Percentiles rank a stretch among this genome's conserved stretches.
Conservation (phyloP, 441 rosid species). For the Codiaeum variegatum region DNA sequence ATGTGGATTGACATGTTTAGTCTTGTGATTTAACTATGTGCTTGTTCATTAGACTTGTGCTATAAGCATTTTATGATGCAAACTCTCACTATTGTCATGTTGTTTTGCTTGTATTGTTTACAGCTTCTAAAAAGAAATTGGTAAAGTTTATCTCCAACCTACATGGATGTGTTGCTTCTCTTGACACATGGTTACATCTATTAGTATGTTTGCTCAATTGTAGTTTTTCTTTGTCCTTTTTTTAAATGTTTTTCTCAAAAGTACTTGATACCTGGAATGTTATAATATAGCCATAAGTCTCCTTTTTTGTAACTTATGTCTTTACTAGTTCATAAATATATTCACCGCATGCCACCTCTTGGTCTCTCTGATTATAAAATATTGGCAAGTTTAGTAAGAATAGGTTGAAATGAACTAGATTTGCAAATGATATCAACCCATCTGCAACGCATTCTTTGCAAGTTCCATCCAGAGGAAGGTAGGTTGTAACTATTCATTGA, state of each 20-base stretch:
- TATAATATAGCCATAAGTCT: not conserved
- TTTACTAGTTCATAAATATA: no score
- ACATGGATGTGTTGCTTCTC: constrained; percentile 74
- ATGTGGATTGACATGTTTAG: no score
- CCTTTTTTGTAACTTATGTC: no score
- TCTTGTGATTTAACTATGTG: no score
- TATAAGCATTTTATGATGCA: no score
- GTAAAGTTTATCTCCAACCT: constrained; percentile 64
- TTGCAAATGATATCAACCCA: not conserved
- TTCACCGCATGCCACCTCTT: no score
- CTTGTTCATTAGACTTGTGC: no score
- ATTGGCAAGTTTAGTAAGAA: no score
- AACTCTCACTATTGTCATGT: not conserved
- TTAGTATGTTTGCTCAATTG: constrained; percentile 48
- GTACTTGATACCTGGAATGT: not conserved
- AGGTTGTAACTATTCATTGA: no score
- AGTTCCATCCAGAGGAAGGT: not conserved
- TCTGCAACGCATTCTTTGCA: not conserved
- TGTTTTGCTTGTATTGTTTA: constrained; percentile 15
- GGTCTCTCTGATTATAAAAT: not conserved
- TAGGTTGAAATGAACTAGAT: not conserved
- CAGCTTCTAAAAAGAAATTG: constrained; percentile 81
- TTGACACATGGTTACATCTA: constrained; percentile 89
- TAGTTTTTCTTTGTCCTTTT: not conserved
- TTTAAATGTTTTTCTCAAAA: not conserved